phyloP scores from a whole-genome alignment of 495 filamentous ascomycete genomes.

The Aspergillus asperescens region DNA sequence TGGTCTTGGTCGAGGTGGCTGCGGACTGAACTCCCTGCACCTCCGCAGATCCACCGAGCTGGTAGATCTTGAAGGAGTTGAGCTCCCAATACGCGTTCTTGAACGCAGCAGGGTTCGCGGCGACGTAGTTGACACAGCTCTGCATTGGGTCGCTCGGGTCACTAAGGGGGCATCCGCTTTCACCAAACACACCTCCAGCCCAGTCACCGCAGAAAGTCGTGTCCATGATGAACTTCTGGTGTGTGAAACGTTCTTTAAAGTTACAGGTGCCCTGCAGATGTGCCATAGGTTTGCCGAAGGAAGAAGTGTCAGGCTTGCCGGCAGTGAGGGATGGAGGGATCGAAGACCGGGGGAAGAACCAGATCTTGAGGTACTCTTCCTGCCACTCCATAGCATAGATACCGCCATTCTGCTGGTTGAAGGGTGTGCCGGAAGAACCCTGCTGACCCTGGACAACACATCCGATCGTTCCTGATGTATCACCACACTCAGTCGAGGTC shows the following conservation, averaged over 20 bases:
- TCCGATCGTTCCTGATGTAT: conserved; percentile 47
- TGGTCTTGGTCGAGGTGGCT: no score
- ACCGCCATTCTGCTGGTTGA: conserved; percentile 71
- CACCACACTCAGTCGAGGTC: conserved; percentile 51
- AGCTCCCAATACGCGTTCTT: conserved; percentile 65
- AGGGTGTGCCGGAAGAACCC: conserved; percentile 62
- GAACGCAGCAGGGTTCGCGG: conserved; percentile 55
- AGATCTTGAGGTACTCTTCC: conserved; percentile 59
- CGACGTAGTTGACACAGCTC: conserved; percentile 62
- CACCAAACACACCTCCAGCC: conserved; percentile 59
- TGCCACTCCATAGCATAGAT: conserved; percentile 79
- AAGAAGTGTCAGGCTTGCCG: conserved; percentile 53
- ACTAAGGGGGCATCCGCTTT: conserved; percentile 36
- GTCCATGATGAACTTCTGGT: conserved; percentile 75
- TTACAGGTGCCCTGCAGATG: conserved; percentile 59
- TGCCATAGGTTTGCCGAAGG: conserved; percentile 65
- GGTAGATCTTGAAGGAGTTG: conserved; percentile 63
- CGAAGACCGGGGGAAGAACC: conserved; percentile 64
- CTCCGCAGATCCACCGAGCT: conserved; percentile 23
- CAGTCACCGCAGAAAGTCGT: conserved; percentile 86
- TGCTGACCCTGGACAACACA: conserved; percentile 39
- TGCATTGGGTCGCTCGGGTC: conserved; percentile 30
- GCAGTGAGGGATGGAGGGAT: conserved; percentile 55
- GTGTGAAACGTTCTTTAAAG: conserved; percentile 59
- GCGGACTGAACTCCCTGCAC: background rate